These are phyloP conservation scores for Scutellaria barbata DNA, from an alignment of 257 asterid species.

Conservation along the genomic window DNA sequence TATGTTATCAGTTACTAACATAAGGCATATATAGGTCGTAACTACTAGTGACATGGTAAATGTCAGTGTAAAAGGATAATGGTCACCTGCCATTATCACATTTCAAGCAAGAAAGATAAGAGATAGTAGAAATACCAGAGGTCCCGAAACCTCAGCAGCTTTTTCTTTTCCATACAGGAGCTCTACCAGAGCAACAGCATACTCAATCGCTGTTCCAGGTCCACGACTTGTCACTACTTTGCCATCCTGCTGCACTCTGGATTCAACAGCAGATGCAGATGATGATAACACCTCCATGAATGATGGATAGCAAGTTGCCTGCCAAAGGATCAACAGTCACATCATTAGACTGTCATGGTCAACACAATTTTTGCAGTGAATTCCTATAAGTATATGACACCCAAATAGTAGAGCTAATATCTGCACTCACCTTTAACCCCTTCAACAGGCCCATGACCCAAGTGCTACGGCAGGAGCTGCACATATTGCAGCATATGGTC, in stretches of 20 bases:
- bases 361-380: constrained; percentile 11
- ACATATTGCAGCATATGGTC: constrained; percentile 86
- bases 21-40: neutral
- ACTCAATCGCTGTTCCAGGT: constrained; percentile 93
- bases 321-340: constrained; percentile 31
- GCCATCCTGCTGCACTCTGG: constrained; percentile 86
- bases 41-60: constrained; percentile 4
- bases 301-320: constrained; percentile 97
- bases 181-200: constrained; percentile 77
- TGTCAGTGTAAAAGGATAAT: no score
- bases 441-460: constrained; percentile 87
- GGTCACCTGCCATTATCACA: no score
- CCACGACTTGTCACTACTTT: constrained; percentile 94
- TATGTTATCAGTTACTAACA: neutral
- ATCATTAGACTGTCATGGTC: constrained; percentile 10
- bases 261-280: constrained; percentile 70
- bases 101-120: constrained; percentile 16
- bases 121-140: constrained; percentile 59
- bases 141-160: constrained; percentile 81
- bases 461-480: constrained; percentile 97
- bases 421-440: constrained; percentile 68
- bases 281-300: constrained; percentile 80
- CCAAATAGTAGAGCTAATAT: neutral
- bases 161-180: constrained; percentile 80
- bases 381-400: neutral